These are phyloP conservation scores for Yarrowia keelungensis DNA, from an alignment of 805 yeast genomes.

Conservation along the genomic window DNA sequence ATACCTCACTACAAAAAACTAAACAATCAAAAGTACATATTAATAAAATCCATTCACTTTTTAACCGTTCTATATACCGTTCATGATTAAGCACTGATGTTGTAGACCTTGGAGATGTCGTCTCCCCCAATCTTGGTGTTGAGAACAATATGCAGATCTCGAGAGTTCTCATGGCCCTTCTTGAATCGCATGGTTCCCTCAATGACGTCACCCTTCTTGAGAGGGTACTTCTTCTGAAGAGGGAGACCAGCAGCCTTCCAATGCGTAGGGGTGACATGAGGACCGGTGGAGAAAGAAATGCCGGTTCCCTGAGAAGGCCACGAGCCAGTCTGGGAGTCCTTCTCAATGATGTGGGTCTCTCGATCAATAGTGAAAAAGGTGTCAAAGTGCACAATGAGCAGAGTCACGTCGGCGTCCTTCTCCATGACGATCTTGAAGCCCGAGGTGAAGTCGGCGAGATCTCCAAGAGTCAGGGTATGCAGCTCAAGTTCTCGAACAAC, in stretches of 20 bases:
- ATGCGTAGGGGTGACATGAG: constrained; percentile 92
- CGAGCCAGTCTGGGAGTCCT: constrained; percentile 52
- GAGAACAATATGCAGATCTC: constrained; percentile 87
- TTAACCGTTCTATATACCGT: neutral
- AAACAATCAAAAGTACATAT: neutral
- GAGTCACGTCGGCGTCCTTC: constrained; percentile 83
- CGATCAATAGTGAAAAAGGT: constrained; percentile 70
- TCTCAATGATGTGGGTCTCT: constrained; percentile 43
- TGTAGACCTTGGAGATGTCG: constrained; percentile 25
- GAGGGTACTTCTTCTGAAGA: constrained; percentile 66
- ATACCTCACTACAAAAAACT: neutral
- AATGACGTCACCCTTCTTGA: constrained; percentile 78
- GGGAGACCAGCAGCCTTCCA: constrained; percentile 99
- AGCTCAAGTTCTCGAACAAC: constrained; percentile 83
- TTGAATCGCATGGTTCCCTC: constrained; percentile 74
- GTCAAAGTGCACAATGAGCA: constrained; percentile 93
- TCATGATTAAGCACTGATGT: constrained; percentile 15
- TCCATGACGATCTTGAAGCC: constrained; percentile 73
- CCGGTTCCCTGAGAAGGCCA: constrained; percentile 55
- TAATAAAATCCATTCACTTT: too few relatives aligned
- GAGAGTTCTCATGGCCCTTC: constrained; percentile 79
- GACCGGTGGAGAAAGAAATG: constrained; percentile 89
- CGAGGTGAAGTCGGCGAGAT: constrained; percentile 75
- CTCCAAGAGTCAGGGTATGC: constrained; percentile 83
- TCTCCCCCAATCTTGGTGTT: constrained; percentile 53